Evolutionary conservation across 768 basidiomycete species (phyloP).

Genomic region (Mycena galopus): DNA sequence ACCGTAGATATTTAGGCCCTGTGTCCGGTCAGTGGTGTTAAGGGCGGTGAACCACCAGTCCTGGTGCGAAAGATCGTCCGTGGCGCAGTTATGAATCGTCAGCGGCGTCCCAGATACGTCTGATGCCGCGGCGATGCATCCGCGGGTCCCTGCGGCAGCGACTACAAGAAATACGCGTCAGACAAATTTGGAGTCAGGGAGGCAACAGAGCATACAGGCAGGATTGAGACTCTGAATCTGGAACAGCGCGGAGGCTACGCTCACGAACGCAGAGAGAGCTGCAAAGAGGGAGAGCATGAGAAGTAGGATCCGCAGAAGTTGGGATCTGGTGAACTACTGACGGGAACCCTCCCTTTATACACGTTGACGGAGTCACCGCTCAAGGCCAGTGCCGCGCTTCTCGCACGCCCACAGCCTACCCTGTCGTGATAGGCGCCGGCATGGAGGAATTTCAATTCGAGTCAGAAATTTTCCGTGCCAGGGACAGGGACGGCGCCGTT

Average conservation of each 20-base stretch:
- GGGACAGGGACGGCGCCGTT: too few relatives aligned
- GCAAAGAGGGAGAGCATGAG: too few relatives aligned
- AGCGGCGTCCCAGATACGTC: too few relatives aligned
- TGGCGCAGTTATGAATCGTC: too few relatives aligned
- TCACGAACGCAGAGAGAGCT: slow-evolving; percentile 22
- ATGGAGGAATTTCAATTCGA: slow-evolving; percentile 20
- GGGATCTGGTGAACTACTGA: slow-evolving; percentile 20
- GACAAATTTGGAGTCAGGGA: too few relatives aligned
- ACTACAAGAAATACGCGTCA: too few relatives aligned
- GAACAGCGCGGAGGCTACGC: slow-evolving; percentile 24
- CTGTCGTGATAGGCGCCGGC: slow-evolving; percentile 22
- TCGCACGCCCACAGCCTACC: slow-evolving; percentile 14
- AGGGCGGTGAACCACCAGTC: too few relatives aligned
- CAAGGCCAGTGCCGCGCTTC: slow-evolving; percentile 19
- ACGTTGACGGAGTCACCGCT: slow-evolving; percentile 15
- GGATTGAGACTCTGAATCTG: slow-evolving; percentile 23
- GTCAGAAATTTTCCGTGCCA: slow-evolving; percentile 9
- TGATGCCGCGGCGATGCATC: too few relatives aligned
- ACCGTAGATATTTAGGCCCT: slow-evolving; percentile 19
- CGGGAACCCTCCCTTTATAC: slow-evolving; percentile 16
- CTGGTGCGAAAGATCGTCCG: too few relatives aligned
- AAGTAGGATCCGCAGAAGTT: slow-evolving; percentile 19
- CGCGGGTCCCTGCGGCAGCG: too few relatives aligned
- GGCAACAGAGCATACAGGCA: too few relatives aligned
- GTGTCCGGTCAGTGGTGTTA: slow-evolving; percentile 18